Evolutionary conservation across 768 basidiomycete genomes (phyloP), one percentile per base, ranked within the genome.

Genomic region (Pisolithus sp.): DNA sequence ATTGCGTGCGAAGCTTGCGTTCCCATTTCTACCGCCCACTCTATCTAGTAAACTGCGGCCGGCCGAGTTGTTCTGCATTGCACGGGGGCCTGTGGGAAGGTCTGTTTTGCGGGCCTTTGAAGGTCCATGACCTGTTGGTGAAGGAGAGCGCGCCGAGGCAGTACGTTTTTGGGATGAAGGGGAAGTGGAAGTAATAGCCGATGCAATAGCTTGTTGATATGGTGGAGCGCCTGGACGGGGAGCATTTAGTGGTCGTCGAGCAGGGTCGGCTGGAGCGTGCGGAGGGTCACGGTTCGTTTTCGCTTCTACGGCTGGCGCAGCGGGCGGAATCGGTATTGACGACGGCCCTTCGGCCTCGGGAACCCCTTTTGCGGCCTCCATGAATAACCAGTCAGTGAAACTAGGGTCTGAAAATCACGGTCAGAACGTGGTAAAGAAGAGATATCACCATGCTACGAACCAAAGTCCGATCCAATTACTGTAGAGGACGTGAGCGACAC

Each of bases 311-410:
- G 61, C 31, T 59, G 56, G 9, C 60, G 62, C 45, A 54, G 65
- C 49, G 55, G 64, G 36, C 31, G 69, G 59, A 21, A 62, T 59
- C 30, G 61, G 50, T 56, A 72, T 62, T 43, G 58, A 36, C 50
- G 71, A 49, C 53, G 71, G 71, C 34, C 70, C 61, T 28, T 80
- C 78, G 4, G 76, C 65, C 53, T 79, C 82, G 5, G 77, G 70
- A 21, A 76, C 78, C 48, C 85, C 85, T 65, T 86, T 88, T 2
- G 80, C 79, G 20, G 88, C 89, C 64, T 89, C 87, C 31, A 71
- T 69, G 62, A 95, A 96, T 20, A 96, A 70, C 92, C 92, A 95
- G 51, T 87, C 83, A 30, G 90, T 92, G 69, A 96, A 95, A 52
- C 76, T 81, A 42, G 81, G 69, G 63, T 94, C 93, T 91, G 60